These are phyloP conservation scores for Plectranthus barbatus DNA, from an alignment of 257 asterid genomes.

Conservation along the genomic window DNA sequence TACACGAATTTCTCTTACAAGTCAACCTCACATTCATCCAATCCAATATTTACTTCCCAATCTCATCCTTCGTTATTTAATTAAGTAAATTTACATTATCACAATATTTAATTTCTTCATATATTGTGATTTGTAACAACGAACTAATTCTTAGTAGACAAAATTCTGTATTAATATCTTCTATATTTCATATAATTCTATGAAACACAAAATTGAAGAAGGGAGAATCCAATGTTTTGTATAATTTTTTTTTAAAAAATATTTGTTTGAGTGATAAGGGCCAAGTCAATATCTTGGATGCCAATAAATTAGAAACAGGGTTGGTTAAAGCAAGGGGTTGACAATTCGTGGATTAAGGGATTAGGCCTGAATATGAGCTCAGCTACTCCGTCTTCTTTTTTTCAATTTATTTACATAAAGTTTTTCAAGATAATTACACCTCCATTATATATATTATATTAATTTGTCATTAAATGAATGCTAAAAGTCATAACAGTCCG, in stretches of 20 bases:
- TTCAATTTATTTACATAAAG: constrained; percentile 29
- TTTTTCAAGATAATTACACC: constrained; percentile 29
- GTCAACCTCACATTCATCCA: constrained; percentile 26
- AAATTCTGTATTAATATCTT: too few relatives aligned
- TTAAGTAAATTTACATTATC: too few relatives aligned
- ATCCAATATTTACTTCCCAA: background rate
- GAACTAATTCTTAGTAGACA: too few relatives aligned
- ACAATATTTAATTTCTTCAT: too few relatives aligned
- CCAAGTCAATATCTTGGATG: constrained; percentile 52
- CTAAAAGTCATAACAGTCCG: constrained; percentile 35
- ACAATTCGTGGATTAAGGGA: constrained; percentile 33
- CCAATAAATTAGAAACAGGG: constrained; percentile 22
- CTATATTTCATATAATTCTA: too few relatives aligned
- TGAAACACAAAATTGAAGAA: too few relatives aligned
- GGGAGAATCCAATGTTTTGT: too few relatives aligned
- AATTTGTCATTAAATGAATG: constrained; percentile 6
- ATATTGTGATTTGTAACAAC: too few relatives aligned
- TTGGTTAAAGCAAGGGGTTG: constrained; percentile 55
- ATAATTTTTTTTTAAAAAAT: too few relatives aligned
- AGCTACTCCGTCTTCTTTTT: constrained; percentile 36
- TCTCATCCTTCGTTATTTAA: too few relatives aligned
- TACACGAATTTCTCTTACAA: constrained; percentile 16
- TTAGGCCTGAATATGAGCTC: constrained; percentile 28
- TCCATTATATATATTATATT: constrained; percentile 7
- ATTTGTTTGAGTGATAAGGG: constrained; percentile 11